Evolutionary conservation across 345 rosid species (phyloP), one percentile per base, ranked within the genome.

Genomic region (Lagerstroemia speciosa): DNA sequence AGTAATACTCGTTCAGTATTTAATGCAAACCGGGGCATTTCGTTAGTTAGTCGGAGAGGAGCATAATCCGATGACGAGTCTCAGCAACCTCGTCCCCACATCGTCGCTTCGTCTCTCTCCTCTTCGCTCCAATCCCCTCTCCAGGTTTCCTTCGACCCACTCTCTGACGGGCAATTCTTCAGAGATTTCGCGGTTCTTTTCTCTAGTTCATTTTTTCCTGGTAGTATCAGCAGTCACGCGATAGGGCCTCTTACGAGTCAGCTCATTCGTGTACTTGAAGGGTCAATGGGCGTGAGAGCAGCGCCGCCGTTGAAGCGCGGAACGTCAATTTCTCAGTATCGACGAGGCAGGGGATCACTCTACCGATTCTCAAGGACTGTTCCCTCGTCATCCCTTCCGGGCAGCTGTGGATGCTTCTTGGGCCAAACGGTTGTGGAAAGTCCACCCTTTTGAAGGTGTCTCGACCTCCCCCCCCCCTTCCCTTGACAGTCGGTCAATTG

Each of bases 351-450:
- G 87, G 92, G 37, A 72, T 69, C 11, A 60, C 75, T 17, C 66
- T 86, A 38, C 87, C 92, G 32, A 85, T 93, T 67, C 94, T 93
- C 53, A 82, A 76, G 64, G 86, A 93, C 38, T 93, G 98, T 78
- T 86, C 96, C 26, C 68, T 93, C 69, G 76, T 70, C 6, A 74
- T 93, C 71, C 97, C 96, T 69, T 80, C 87, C 0, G 98, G 96
- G 4, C 85, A 89, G 67, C 75, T 93, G 60, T 91, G 98, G 96
- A 91, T 93, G 97, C 80, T 91, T 78, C 97, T 91, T 70, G 97
- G 98, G 14, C 98, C 98, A 53, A 93, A 93, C 74, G 97, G 98
- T 19, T 93, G 96, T 73, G 98, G 98, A 0, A 93, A 93, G 84
- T 93, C 98, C 67, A 93, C 97, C 55, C 94, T 91, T 78, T 83